Conservation (phyloP, 2,329 filamentous ascomycete species). For the Fusarium abutilonis region DNA sequence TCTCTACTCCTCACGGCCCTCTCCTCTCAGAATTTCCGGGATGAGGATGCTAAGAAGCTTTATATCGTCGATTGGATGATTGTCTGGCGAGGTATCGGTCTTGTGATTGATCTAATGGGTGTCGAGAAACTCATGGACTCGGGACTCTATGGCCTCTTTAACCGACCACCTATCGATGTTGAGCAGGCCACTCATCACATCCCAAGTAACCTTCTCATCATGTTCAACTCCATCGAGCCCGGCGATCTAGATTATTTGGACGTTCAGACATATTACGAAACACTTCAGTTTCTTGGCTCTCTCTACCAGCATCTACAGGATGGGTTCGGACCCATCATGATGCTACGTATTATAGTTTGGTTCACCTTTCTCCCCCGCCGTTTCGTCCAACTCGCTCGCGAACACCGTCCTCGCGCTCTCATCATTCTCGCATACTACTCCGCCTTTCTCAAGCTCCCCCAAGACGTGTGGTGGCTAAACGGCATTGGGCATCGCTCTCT, state of each 20-base stretch:
- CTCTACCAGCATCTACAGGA: constrained; percentile 60
- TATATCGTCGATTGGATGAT: constrained; percentile 66
- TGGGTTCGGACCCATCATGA: constrained; percentile 57
- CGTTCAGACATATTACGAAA: constrained; percentile 55
- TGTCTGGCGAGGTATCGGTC: constrained; percentile 63
- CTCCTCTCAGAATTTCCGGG: constrained; percentile 61
- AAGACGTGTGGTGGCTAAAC: constrained; percentile 60
- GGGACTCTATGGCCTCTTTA: constrained; percentile 60
- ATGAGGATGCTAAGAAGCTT: constrained; percentile 56
- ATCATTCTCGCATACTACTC: constrained; percentile 64
- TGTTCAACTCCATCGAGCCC: constrained; percentile 57
- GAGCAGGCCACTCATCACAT: constrained; percentile 54
- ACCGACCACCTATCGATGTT: constrained; percentile 60
- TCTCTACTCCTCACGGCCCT: constrained; percentile 63
- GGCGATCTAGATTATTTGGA: constrained; percentile 56
- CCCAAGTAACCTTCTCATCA: constrained; percentile 60
- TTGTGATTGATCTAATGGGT: constrained; percentile 55
- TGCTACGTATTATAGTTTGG: constrained; percentile 62
- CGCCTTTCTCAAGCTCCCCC: constrained; percentile 58
- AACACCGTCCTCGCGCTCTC: constrained; percentile 57
- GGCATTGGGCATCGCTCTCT: constrained; percentile 60
- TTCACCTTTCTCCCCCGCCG: constrained; percentile 60
- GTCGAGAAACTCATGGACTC: constrained; percentile 48
- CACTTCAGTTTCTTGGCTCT: constrained; percentile 61
- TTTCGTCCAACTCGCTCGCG: constrained; percentile 57